Percentiles rank a stretch among this genome's conserved stretches.
These are phyloP conservation scores for Colletotrichum lindemuthianum DNA, from an alignment of 2,329 filamentous ascomycete species.

Conservation along the genomic window DNA sequence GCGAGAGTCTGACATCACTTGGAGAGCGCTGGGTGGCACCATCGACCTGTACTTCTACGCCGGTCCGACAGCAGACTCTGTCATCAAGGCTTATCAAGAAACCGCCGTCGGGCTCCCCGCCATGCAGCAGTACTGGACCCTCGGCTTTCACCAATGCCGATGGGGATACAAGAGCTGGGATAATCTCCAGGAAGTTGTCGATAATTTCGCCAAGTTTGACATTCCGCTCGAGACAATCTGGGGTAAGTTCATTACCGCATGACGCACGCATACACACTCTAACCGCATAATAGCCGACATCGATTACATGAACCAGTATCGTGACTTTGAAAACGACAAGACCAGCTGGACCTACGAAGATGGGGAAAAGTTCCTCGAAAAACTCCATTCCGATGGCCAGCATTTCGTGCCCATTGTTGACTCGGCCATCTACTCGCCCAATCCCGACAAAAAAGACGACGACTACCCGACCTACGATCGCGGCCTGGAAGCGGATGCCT, in stretches of 20 bases:
- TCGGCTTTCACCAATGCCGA: constrained; percentile 85
- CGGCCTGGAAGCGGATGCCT: constrained; percentile 65
- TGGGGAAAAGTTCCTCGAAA: constrained; percentile 68
- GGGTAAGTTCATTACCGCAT: constrained; percentile 44
- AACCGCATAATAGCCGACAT: constrained; percentile 66
- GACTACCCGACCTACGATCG: constrained; percentile 70
- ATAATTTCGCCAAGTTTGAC: constrained; percentile 69
- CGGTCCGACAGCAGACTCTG: constrained; percentile 74
- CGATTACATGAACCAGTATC: constrained; percentile 73
- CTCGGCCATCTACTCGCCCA: constrained; percentile 74
- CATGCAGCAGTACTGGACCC: constrained; percentile 83
- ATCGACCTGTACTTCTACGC: constrained; percentile 85
- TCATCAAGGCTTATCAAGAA: constrained; percentile 76
- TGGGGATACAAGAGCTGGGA: constrained; percentile 85
- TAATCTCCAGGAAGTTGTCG: constrained; percentile 71
- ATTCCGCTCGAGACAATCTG: constrained; percentile 81
- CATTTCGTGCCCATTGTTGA: constrained; percentile 83
- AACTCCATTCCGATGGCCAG: constrained; percentile 71
- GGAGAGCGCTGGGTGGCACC: constrained; percentile 78
- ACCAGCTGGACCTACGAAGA: constrained; percentile 65
- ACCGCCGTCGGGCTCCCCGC: constrained; percentile 76
- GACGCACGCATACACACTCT: background rate
- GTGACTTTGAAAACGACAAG: constrained; percentile 71
- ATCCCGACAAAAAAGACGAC: constrained; percentile 69
- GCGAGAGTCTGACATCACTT: constrained; percentile 71